phyloP scores from a whole-genome alignment of 2,329 filamentous ascomycete genomes.

The Lecanicillium sp. region DNA sequence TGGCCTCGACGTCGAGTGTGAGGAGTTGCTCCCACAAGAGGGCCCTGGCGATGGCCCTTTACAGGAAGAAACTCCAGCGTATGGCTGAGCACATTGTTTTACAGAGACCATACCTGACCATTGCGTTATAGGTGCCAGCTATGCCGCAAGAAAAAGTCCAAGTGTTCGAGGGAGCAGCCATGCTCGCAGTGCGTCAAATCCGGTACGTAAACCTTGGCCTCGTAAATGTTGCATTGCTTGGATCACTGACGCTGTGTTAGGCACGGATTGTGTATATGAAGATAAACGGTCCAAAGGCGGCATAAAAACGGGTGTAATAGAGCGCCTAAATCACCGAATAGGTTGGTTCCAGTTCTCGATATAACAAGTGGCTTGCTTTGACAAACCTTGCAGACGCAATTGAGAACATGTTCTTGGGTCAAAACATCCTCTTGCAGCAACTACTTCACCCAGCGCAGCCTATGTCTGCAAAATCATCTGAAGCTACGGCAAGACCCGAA shows the following conservation, averaged over 20 bases:
- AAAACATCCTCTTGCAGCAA: slow-evolving; percentile 26
- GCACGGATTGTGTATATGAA: slow-evolving; percentile 25
- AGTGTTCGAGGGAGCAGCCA: slow-evolving; percentile 32
- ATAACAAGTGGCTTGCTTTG: slow-evolving; percentile 11
- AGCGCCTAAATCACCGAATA: slow-evolving; percentile 24
- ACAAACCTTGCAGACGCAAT: slow-evolving; percentile 17
- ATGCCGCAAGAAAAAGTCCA: slow-evolving; percentile 36
- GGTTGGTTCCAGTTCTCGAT: slow-evolving; percentile 14
- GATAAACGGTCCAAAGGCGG: slow-evolving; percentile 23
- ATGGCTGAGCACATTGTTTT: background rate
- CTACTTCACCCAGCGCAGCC: slow-evolving; percentile 15
- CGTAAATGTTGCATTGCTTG: no score
- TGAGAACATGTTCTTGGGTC: slow-evolving; percentile 30
- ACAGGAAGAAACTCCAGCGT: slow-evolving; percentile 7
- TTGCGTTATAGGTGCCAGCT: slow-evolving; percentile 23
- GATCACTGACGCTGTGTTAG: no score
- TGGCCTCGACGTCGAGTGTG: no score
- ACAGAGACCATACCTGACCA: background rate
- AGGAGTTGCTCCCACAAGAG: no score
- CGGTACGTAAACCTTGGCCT: slow-evolving; percentile 18
- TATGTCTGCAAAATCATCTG: background rate
- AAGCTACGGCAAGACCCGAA: background rate
- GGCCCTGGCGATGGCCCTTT: no score
- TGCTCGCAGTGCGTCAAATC: slow-evolving; percentile 29
- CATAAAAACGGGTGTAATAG: slow-evolving; percentile 24